These are phyloP conservation scores for Pneumocystis oryctolagi DNA, from an alignment of 1,139 yeast species.

Conservation along the genomic window DNA sequence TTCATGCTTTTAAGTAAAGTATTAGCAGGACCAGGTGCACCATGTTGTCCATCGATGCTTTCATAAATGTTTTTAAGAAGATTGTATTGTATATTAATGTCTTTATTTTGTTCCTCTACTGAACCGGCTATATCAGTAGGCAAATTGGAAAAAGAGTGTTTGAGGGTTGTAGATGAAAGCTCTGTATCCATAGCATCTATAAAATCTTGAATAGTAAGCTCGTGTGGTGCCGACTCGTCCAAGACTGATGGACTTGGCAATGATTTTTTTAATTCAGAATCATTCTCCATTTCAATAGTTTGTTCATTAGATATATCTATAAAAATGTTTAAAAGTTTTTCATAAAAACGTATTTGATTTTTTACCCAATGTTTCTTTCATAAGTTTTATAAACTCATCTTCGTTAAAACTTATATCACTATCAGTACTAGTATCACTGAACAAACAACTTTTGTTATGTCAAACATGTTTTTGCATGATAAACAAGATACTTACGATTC, in stretches of 20 bases:
- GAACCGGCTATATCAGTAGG: not conserved
- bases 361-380: conserved; percentile 34
- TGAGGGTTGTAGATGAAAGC: conserved; percentile 1
- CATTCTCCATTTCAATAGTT: conserved; percentile 17
- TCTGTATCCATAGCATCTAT: conserved; percentile 16
- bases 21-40: not conserved
- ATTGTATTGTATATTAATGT: not conserved
- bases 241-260: not conserved
- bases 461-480: not conserved
- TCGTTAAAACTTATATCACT: conserved; percentile 35
- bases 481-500: conserved; percentile 13
- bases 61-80: not conserved
- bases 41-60: not conserved
- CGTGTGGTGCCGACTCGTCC: not conserved
- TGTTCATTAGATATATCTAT: conserved; percentile 13
- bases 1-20: not conserved
- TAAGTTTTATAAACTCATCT: conserved; percentile 50
- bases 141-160: not conserved
- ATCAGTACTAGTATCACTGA: conserved; percentile 15
- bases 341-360: conserved; percentile 13
- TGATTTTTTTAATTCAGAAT: conserved; percentile 5
- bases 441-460: conserved; percentile 17
- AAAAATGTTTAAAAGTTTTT: conserved; percentile 6
- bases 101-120: not conserved
- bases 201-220: conserved; percentile 14